These are phyloP conservation scores for Globisporangium polare DNA, from an alignment of 352 stramenopile genomes.

Conservation along the genomic window DNA sequence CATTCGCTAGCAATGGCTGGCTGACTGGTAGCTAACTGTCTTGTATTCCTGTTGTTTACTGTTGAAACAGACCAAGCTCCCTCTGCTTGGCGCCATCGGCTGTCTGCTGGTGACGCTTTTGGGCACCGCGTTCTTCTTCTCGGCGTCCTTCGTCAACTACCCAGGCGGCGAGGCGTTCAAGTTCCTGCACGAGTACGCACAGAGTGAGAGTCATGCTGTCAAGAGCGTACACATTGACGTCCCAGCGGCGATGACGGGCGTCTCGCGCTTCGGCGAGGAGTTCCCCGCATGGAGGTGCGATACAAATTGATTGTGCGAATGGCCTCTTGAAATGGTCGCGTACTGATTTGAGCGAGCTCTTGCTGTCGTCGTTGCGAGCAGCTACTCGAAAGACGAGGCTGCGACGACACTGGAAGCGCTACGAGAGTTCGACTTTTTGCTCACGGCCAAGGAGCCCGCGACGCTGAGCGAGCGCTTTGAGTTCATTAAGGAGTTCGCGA, in stretches of 20 bases:
- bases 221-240: conserved; percentile 91
- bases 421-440: conserved; percentile 52
- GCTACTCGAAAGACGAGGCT: conserved; percentile 78
- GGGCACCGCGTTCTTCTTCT: conserved; percentile 53
- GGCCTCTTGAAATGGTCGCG: neutral
- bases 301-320: neutral
- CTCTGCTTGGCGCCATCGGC: conserved; percentile 43
- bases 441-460: conserved; percentile 42
- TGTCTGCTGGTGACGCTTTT: conserved; percentile 45
- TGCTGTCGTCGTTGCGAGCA: conserved; percentile 13
- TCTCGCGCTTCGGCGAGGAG: conserved; percentile 87
- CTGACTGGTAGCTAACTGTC: neutral
- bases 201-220: conserved; percentile 24
- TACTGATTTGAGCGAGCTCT: neutral
- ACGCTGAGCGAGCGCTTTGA: conserved; percentile 38
- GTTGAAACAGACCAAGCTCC: conserved; percentile 31
- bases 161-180: conserved; percentile 78
- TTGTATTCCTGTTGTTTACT: neutral
- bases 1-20: neutral
- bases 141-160: conserved; percentile 90
- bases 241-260: conserved; percentile 92
- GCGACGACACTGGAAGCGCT: conserved; percentile 44
- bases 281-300: conserved; percentile 62
- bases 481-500: conserved; percentile 40
- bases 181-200: conserved; percentile 47